Conservation (phyloP, 2,329 filamentous ascomycete genomes). For the Sporothrix humicola region DNA sequence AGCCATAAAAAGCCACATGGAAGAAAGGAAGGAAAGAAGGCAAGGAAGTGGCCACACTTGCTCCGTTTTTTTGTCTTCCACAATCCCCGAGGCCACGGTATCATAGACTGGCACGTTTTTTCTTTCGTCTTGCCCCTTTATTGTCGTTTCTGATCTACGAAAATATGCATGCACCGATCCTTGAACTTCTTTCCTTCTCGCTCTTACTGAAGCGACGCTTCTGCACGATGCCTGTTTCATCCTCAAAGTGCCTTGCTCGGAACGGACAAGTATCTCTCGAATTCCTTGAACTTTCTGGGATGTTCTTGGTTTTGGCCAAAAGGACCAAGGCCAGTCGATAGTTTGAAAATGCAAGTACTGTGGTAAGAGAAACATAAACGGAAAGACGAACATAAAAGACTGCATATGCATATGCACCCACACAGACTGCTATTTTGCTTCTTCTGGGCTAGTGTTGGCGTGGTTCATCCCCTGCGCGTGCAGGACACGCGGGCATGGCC, state of each 20-base stretch:
- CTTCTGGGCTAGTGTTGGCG: not conserved
- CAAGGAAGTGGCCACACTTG: not conserved
- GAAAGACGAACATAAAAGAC: not conserved
- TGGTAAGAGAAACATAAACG: not conserved
- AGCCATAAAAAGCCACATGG: not conserved
- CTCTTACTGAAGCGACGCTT: constrained; percentile 5
- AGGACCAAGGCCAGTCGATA: not conserved
- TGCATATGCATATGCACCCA: constrained; percentile 29
- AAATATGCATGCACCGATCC: not conserved
- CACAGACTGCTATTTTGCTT: constrained; percentile 24
- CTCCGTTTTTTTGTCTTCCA: not conserved
- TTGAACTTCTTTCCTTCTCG: not conserved
- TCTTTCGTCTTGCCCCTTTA: not conserved
- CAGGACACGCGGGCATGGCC: not conserved
- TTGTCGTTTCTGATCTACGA: not conserved
- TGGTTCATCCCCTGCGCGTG: not conserved
- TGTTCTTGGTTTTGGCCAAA: not conserved
- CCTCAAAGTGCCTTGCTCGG: not conserved
- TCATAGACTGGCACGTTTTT: not conserved
- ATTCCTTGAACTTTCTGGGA: not conserved
- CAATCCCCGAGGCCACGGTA: not conserved
- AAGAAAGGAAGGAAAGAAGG: not conserved
- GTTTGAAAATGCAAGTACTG: not conserved
- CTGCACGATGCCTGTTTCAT: constrained; percentile 22
- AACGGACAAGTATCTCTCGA: not conserved